Conservation (phyloP, 2,329 filamentous ascomycete genomes). For the Pseudopyricularia cyperi region DNA sequence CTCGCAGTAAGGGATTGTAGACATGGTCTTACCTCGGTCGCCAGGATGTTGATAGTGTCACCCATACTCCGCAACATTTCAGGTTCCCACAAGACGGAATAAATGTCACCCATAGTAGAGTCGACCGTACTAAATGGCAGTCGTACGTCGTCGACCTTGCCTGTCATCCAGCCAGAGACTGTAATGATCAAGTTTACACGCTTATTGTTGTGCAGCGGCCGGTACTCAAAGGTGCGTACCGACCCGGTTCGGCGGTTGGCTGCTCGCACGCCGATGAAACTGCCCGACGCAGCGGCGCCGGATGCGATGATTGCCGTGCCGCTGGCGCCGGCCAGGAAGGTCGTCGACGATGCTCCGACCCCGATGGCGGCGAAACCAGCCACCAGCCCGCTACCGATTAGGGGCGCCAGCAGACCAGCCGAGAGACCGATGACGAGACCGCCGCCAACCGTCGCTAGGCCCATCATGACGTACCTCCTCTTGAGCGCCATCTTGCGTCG, state of each 20-base stretch:
- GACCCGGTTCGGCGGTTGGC: constrained; percentile 80
- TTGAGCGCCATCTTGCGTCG: constrained; percentile 72
- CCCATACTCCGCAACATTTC: constrained; percentile 98
- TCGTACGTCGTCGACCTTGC: constrained; percentile 92
- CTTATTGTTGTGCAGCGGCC: constrained; percentile 96
- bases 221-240: constrained; percentile 93
- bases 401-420: constrained; percentile 77
- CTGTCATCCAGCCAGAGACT: constrained; percentile 95
- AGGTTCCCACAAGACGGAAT: constrained; percentile 94
- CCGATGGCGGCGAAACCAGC: constrained; percentile 94
- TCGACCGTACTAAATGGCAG: constrained; percentile 93
- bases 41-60: constrained; percentile 95
- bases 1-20: too few species aligned
- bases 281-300: constrained; percentile 71
- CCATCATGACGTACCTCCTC: constrained; percentile 86
- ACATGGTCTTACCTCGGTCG: constrained; percentile 85
- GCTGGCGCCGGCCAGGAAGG: constrained; percentile 82
- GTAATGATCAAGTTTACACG: constrained; percentile 91
- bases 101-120: constrained; percentile 95
- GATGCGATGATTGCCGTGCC: constrained; percentile 92
- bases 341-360: constrained; percentile 81
- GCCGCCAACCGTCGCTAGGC: constrained; percentile 87
- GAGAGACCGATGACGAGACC: constrained; percentile 91
- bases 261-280: constrained; percentile 73
- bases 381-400: constrained; percentile 87